These are phyloP conservation scores for Tulasnella sp. DNA, from an alignment of 768 basidiomycete genomes.

Conservation along the genomic window DNA sequence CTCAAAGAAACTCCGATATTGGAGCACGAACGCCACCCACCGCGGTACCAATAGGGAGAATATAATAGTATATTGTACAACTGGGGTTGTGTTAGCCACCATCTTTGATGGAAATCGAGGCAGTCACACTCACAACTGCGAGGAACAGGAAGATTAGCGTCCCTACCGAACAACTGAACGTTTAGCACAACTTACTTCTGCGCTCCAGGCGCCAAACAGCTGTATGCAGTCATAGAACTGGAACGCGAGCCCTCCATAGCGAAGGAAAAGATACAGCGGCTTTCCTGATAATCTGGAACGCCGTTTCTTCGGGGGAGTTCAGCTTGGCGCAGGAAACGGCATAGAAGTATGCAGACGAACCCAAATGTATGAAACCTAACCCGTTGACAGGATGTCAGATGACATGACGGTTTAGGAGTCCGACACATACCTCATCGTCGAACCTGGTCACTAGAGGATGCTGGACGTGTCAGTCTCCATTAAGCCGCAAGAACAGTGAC, in stretches of 20 bases:
- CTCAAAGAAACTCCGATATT: background rate
- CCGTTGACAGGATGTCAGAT: background rate
- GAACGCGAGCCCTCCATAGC: constrained; percentile 10
- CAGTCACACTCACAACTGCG: background rate
- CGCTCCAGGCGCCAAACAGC: constrained; percentile 7
- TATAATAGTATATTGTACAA: constrained; percentile 8
- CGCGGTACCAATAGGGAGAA: constrained; percentile 13
- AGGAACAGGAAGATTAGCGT: background rate
- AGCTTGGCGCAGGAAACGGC: background rate
- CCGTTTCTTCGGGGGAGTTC: background rate
- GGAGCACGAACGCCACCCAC: background rate
- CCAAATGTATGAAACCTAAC: constrained; percentile 1
- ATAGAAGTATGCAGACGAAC: background rate
- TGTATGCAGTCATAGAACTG: constrained; percentile 13
- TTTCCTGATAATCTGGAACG: constrained; percentile 15
- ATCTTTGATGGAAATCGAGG: background rate
- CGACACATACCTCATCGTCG: background rate
- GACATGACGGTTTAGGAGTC: background rate
- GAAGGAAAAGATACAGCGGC: constrained; percentile 15
- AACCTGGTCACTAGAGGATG: background rate
- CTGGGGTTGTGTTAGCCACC: background rate
- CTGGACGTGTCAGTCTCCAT: background rate
- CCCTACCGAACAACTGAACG: background rate
- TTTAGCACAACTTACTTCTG: constrained; percentile 10
- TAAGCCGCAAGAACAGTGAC: background rate